Evolutionary conservation across 495 filamentous ascomycete species (phyloP).

Genomic region (Lineolata rhizophorae): DNA sequence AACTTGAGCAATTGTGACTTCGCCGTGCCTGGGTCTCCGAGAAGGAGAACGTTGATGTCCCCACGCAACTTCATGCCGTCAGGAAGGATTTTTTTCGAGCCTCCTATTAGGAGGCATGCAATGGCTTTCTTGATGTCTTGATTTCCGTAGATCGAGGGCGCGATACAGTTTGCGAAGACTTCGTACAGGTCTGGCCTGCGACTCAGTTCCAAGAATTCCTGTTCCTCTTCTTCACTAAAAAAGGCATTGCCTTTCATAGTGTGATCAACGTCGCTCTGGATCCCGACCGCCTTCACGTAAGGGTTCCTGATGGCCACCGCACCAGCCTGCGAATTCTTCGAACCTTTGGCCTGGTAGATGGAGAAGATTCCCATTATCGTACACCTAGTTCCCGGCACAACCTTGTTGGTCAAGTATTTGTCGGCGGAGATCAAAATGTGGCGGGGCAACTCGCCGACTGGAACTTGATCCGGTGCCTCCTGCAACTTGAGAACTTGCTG

Average conservation of each 20-base stretch:
- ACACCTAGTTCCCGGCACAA: slow-evolving; percentile 86
- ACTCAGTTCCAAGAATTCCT: slow-evolving; percentile 89
- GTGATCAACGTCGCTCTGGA: slow-evolving; percentile 74
- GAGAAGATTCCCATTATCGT: slow-evolving; percentile 96
- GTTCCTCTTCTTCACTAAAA: slow-evolving; percentile 91
- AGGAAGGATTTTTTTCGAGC: slow-evolving; percentile 94
- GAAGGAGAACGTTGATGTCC: slow-evolving; percentile 93
- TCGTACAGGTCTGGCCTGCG: slow-evolving; percentile 80
- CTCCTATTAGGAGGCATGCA: slow-evolving; percentile 80
- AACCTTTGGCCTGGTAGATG: slow-evolving; percentile 80
- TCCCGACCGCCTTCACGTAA: slow-evolving; percentile 85
- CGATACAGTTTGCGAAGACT: slow-evolving; percentile 76
- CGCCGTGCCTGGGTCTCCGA: slow-evolving; percentile 95
- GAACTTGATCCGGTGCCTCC: slow-evolving; percentile 94
- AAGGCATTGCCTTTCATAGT: slow-evolving; percentile 67
- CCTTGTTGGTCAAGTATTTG: slow-evolving; percentile 84
- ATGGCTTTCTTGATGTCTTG: slow-evolving; percentile 97
- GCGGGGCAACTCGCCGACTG: slow-evolving; percentile 85
- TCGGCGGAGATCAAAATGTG: slow-evolving; percentile 92
- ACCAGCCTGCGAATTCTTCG: slow-evolving; percentile 45
- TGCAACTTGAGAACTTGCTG: slow-evolving; percentile 97
- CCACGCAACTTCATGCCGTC: slow-evolving; percentile 97
- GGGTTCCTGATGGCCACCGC: slow-evolving; percentile 92
- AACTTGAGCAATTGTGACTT: slow-evolving; percentile 97
- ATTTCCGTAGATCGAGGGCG: slow-evolving; percentile 95